Conservation (phyloP, 352 stramenopile genomes). For the Phytophthora europaea region DNA sequence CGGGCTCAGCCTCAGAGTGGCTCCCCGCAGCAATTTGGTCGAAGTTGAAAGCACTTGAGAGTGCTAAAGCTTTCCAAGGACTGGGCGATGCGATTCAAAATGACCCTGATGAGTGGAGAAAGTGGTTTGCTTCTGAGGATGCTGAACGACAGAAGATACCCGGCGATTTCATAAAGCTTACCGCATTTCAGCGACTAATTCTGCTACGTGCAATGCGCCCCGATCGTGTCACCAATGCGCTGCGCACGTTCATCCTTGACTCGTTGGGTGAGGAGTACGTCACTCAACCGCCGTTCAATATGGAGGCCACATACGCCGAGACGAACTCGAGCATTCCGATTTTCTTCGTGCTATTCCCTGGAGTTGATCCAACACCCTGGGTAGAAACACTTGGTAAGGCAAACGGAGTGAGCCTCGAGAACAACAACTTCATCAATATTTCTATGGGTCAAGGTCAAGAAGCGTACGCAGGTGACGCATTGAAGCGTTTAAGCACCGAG, state of each 20-base stretch:
- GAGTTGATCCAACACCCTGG: constrained; percentile 96
- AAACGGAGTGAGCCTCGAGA: constrained; percentile 92
- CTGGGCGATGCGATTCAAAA: constrained; percentile 97
- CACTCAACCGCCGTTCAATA: constrained; percentile 93
- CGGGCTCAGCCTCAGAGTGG: constrained; percentile 95
- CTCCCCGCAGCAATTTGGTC: constrained; percentile 91
- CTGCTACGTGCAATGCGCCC: constrained; percentile 94
- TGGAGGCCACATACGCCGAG: constrained; percentile 93
- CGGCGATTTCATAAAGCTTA: constrained; percentile 91
- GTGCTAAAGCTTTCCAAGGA: constrained; percentile 89
- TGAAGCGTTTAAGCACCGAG: constrained; percentile 92
- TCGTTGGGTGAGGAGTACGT: constrained; percentile 93
- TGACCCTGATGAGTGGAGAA: constrained; percentile 96
- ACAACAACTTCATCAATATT: constrained; percentile 98
- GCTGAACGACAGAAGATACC: constrained; percentile 95
- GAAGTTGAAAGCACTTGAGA: constrained; percentile 95
- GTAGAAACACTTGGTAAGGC: constrained; percentile 92
- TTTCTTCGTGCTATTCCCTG: constrained; percentile 97
- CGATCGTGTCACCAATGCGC: constrained; percentile 94
- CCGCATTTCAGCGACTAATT: constrained; percentile 88
- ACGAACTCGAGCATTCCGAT: constrained; percentile 94
- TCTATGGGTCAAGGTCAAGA: constrained; percentile 95
- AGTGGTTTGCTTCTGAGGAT: constrained; percentile 97
- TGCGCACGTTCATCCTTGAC: constrained; percentile 93
- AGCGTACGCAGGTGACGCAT: constrained; percentile 90